Evolutionary conservation across 345 rosid species (phyloP).

Genomic region (Viola odorata): DNA sequence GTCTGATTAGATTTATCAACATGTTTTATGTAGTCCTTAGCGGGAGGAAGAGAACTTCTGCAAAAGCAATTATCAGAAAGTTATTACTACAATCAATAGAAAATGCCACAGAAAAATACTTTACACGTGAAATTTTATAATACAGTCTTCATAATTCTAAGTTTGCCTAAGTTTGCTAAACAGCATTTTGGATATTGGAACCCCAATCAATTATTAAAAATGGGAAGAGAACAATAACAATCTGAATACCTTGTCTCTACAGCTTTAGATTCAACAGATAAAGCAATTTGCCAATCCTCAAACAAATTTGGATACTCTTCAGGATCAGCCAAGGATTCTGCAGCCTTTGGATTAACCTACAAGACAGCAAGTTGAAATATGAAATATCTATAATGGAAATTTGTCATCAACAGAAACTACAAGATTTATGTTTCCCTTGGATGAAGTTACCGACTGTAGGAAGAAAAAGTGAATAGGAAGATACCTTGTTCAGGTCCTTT

Average conservation of each 20-base stretch:
- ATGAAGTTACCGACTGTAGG: neutral
- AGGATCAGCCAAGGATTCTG: slow-evolving; percentile 98
- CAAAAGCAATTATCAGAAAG: slow-evolving; percentile 18
- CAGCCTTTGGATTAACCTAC: slow-evolving; percentile 96
- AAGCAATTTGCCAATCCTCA: slow-evolving; percentile 97
- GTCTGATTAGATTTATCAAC: slow-evolving; percentile 62
- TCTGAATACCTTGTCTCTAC: slow-evolving; percentile 62
- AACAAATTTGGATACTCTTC: slow-evolving; percentile 93
- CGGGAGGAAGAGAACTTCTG: slow-evolving; percentile 64
- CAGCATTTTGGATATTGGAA: too few relatives aligned
- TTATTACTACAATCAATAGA: slow-evolving; percentile 7
- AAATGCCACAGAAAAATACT: too few relatives aligned
- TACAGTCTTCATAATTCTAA: too few relatives aligned
- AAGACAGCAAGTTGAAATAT: slow-evolving; percentile 1
- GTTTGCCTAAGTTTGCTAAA: too few relatives aligned
- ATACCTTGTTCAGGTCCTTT: slow-evolving; percentile 88
- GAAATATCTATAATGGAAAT: neutral
- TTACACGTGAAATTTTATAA: too few relatives aligned
- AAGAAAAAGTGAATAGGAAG: neutral
- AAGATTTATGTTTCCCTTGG: neutral
- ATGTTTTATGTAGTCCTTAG: slow-evolving; percentile 55
- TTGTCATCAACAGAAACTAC: too few relatives aligned
- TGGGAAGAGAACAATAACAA: too few relatives aligned
- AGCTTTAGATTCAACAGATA: slow-evolving; percentile 73
- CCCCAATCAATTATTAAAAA: too few relatives aligned